phyloP scores from a whole-genome alignment of 352 stramenopile species.

The Pythium coloratum region DNA sequence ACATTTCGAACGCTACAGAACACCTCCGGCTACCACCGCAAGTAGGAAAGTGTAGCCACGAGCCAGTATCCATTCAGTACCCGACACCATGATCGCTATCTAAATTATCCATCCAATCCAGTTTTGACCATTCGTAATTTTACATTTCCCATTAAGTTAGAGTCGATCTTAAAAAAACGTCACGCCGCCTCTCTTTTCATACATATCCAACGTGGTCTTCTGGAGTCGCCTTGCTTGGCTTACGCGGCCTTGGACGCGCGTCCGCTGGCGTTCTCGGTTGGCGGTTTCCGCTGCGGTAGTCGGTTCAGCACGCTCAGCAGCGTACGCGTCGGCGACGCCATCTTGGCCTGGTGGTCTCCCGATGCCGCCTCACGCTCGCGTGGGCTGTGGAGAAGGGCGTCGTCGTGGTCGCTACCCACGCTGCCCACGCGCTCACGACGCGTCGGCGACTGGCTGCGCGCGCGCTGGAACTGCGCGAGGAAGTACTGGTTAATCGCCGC shows the following conservation, averaged over 20 bases:
- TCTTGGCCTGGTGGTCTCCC: background rate
- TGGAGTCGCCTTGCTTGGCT: background rate
- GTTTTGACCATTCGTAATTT: no score
- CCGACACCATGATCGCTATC: no score
- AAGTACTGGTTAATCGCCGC: constrained; percentile 32
- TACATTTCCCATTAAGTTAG: background rate
- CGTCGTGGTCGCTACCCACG: constrained; percentile 18
- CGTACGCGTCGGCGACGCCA: constrained; percentile 15
- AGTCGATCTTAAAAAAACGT: background rate
- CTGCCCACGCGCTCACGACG: constrained; percentile 11
- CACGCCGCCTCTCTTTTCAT: background rate
- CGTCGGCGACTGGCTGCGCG: constrained; percentile 18
- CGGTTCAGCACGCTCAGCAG: constrained; percentile 21
- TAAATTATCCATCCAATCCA: no score
- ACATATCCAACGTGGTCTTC: background rate
- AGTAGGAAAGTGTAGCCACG: no score
- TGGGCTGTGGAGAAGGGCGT: constrained; percentile 5
- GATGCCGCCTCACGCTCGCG: background rate
- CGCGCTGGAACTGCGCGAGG: constrained; percentile 28
- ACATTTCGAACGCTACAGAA: background rate
- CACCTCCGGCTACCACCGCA: background rate
- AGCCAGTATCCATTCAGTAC: no score
- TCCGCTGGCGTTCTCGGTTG: background rate
- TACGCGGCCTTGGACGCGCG: constrained; percentile 4
- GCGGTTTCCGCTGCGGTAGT: constrained; percentile 15